Percentiles rank a stretch among this genome's conserved stretches.
Conservation (phyloP, 805 yeast species). For the Sungouiozyma ichnusensis region DNA sequence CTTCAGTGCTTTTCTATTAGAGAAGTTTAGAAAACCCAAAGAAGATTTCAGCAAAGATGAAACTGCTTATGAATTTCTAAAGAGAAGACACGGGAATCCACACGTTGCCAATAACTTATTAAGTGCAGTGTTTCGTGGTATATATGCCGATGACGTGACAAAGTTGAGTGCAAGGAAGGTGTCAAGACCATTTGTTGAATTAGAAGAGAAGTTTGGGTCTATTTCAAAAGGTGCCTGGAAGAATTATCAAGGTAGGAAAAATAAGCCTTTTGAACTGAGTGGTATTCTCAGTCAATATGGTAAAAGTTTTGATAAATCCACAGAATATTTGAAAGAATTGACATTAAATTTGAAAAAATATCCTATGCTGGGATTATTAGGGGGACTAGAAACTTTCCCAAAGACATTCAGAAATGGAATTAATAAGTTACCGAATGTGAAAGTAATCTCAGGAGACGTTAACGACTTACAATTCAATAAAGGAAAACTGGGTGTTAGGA, state of each 20-base stretch:
- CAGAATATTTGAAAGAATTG: slow-evolving; percentile 30
- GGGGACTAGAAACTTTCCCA: slow-evolving; percentile 51
- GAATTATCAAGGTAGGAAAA: slow-evolving; percentile 1
- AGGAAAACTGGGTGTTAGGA: background rate
- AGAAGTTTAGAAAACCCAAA: slow-evolving; percentile 36
- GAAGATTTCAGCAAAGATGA: slow-evolving; percentile 42
- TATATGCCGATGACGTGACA: slow-evolving; percentile 76
- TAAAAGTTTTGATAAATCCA: slow-evolving; percentile 30
- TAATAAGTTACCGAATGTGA: slow-evolving; percentile 28
- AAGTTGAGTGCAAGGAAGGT: slow-evolving; percentile 56
- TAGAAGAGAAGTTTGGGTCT: slow-evolving; percentile 55
- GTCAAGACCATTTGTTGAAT: slow-evolving; percentile 41
- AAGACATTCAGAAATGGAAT: slow-evolving; percentile 33
- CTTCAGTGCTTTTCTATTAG: slow-evolving; percentile 36
- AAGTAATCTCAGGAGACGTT: slow-evolving; percentile 9
- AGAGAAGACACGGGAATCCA: slow-evolving; percentile 53
- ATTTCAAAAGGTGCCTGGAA: slow-evolving; percentile 34
- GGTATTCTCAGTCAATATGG: slow-evolving; percentile 27
- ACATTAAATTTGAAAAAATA: slow-evolving; percentile 34
- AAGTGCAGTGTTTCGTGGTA: slow-evolving; percentile 81
- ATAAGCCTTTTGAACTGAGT: background rate
- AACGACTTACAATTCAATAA: slow-evolving; percentile 2
- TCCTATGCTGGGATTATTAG: slow-evolving; percentile 51
- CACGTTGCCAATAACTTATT: slow-evolving; percentile 43
- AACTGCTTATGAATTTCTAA: slow-evolving; percentile 54